A percentile compares a stretch with the other conserved stretches of the same genome.
Conservation (phyloP, 345 rosid genomes). For the Dipteronia dyeriana region DNA sequence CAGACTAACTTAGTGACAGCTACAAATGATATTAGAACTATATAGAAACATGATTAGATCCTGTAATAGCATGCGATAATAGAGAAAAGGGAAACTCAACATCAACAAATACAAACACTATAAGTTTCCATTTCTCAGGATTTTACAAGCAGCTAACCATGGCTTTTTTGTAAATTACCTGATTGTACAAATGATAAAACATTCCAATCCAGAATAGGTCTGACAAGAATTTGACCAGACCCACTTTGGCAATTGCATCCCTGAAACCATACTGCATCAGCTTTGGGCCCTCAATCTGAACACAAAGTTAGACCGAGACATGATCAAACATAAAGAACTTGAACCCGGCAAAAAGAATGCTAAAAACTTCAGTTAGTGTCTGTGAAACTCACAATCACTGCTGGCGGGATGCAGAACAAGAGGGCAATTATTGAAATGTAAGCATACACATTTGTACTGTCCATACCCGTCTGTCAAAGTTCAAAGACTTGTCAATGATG, state of each 20-base stretch:
- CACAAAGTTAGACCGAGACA: constrained; percentile 5
- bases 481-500: neutral
- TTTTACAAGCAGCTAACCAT: neutral
- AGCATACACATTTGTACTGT: constrained; percentile 56
- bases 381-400: constrained; percentile 37
- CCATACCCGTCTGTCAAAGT: constrained; percentile 49
- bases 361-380: constrained; percentile 9
- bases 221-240: constrained; percentile 42
- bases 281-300: constrained; percentile 57
- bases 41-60: neutral
- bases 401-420: constrained; percentile 50
- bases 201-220: constrained; percentile 55
- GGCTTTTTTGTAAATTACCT: constrained; percentile 24
- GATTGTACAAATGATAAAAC: constrained; percentile 60
- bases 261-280: constrained; percentile 49
- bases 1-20: neutral
- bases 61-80: neutral
- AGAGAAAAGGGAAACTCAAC: neutral
- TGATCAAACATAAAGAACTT: neutral
- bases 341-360: constrained; percentile 3
- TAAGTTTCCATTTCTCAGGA: neutral
- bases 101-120: neutral
- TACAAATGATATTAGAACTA: neutral
- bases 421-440: constrained; percentile 55
- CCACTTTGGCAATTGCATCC: constrained; percentile 53